Evolutionary conservation across 106 monocot species (phyloP).

Genomic region (Cymbidium sinense): DNA sequence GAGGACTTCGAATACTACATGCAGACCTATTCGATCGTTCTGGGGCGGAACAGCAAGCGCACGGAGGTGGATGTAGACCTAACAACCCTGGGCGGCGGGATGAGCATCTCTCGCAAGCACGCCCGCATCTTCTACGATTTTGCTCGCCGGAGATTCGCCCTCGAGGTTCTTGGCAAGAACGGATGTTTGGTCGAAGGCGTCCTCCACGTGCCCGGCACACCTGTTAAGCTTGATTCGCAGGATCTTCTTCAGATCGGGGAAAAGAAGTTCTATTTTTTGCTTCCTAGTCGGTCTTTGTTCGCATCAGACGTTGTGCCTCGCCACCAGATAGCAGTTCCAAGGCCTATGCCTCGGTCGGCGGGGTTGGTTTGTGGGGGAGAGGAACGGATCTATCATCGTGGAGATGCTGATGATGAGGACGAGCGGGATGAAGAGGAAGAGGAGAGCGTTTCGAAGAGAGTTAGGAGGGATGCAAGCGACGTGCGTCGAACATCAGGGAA

Average conservation of each 20-base stretch:
- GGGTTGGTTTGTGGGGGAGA: neutral
- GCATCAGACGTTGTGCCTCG: slow-evolving; percentile 8
- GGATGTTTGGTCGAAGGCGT: slow-evolving; percentile 94
- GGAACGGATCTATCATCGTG: neutral
- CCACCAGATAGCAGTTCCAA: neutral
- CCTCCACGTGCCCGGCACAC: slow-evolving; percentile 67
- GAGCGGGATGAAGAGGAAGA: slow-evolving; percentile 6
- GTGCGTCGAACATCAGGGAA: neutral
- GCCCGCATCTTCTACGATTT: slow-evolving; percentile 95
- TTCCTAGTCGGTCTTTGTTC: slow-evolving; percentile 57
- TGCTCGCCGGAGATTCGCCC: slow-evolving; percentile 60
- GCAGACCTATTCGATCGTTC: slow-evolving; percentile 93
- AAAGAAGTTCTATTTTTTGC: slow-evolving; percentile 72
- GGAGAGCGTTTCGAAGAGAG: neutral
- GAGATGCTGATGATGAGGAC: neutral
- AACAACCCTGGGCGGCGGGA: slow-evolving; percentile 64
- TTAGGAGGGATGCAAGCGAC: neutral
- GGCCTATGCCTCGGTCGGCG: neutral
- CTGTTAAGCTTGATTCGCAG: slow-evolving; percentile 89
- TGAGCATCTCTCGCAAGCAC: slow-evolving; percentile 87
- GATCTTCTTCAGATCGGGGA: slow-evolving; percentile 95
- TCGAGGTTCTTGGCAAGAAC: slow-evolving; percentile 93
- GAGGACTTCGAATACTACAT: slow-evolving; percentile 96
- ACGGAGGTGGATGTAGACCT: slow-evolving; percentile 80
- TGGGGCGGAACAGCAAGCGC: slow-evolving; percentile 84